Evolutionary conservation across 768 basidiomycete species (phyloP).

Genomic region (Clavulina sp.): DNA sequence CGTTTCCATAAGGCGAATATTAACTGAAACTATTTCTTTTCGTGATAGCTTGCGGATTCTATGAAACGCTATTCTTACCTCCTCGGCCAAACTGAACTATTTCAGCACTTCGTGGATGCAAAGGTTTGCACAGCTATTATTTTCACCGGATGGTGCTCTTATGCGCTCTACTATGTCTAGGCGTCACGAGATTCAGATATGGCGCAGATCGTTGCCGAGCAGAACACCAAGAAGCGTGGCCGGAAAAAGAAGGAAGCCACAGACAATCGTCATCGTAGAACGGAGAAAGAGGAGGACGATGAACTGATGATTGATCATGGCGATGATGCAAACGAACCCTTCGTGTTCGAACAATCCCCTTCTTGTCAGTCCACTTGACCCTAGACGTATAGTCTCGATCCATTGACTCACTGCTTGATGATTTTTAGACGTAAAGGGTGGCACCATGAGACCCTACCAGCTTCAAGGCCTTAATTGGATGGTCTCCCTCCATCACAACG

Average conservation of each 20-base stretch:
- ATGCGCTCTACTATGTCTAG: slow-evolving; percentile 22
- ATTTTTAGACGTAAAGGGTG: slow-evolving; percentile 55
- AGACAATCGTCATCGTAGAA: slow-evolving; percentile 72
- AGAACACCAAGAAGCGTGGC: slow-evolving; percentile 62
- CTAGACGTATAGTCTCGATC: too few relatives aligned
- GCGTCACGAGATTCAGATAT: slow-evolving; percentile 85
- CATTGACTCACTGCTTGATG: background rate
- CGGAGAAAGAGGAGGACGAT: slow-evolving; percentile 96
- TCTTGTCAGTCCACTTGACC: slow-evolving; percentile 38
- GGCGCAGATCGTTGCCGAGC: slow-evolving; percentile 70
- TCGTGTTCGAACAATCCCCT: slow-evolving; percentile 87
- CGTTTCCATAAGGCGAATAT: background rate
- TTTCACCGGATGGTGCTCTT: too few relatives aligned
- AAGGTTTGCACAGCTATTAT: slow-evolving; percentile 40
- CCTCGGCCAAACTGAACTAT: slow-evolving; percentile 94
- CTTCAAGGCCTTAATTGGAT: slow-evolving; percentile 95
- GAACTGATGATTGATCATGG: slow-evolving; percentile 76
- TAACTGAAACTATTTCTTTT: background rate
- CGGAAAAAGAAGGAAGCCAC: slow-evolving; percentile 65
- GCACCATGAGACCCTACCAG: slow-evolving; percentile 85
- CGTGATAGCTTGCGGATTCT: slow-evolving; percentile 64
- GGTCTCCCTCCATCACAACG: slow-evolving; percentile 90
- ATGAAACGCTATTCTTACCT: slow-evolving; percentile 95
- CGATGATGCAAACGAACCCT: slow-evolving; percentile 73
- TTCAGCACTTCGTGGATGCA: slow-evolving; percentile 95